Evolutionary conservation across 176 grass and related monocot species (phyloP).

Genomic region (Cocos nucifera): DNA sequence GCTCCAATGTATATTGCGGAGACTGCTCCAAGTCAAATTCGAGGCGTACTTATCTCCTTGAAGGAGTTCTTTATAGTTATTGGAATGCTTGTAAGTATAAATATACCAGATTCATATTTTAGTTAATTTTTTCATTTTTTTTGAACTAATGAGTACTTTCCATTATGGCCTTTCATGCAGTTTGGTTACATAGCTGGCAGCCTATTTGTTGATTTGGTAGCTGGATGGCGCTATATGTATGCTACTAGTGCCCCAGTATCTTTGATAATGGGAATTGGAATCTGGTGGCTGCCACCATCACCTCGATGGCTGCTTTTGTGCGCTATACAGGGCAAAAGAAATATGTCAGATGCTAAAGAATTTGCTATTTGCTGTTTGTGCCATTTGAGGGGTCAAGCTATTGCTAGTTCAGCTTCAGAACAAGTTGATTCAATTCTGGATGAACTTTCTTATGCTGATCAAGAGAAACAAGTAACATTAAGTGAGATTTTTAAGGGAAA

Average conservation of each 20-base stretch:
- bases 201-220: constrained; percentile 60
- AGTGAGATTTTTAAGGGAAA: constrained; percentile 90
- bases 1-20: constrained; percentile 99
- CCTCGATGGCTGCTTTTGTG: constrained; percentile 96
- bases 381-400: constrained; percentile 60
- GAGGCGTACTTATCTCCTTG: constrained; percentile 92
- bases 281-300: constrained; percentile 73
- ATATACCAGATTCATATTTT: not conserved
- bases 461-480: constrained; percentile 44
- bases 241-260: constrained; percentile 49
- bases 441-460: constrained; percentile 54
- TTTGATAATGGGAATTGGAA: constrained; percentile 73
- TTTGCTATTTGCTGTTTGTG: constrained; percentile 57
- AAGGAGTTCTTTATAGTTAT: constrained; percentile 99
- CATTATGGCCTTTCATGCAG: constrained; percentile 31
- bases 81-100: constrained; percentile 92
- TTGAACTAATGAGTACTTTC: constrained; percentile 15
- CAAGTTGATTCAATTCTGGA: constrained; percentile 70
- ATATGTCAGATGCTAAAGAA: constrained; percentile 53
- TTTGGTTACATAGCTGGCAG: constrained; percentile 77
- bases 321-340: constrained; percentile 71
- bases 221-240: constrained; percentile 94
- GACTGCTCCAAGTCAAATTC: constrained; percentile 77
- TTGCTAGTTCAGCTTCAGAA: constrained; percentile 33
- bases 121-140: not conserved